Evolutionary conservation across 345 rosid genomes (phyloP).

Genomic region (Eucalyptus curtisii): DNA sequence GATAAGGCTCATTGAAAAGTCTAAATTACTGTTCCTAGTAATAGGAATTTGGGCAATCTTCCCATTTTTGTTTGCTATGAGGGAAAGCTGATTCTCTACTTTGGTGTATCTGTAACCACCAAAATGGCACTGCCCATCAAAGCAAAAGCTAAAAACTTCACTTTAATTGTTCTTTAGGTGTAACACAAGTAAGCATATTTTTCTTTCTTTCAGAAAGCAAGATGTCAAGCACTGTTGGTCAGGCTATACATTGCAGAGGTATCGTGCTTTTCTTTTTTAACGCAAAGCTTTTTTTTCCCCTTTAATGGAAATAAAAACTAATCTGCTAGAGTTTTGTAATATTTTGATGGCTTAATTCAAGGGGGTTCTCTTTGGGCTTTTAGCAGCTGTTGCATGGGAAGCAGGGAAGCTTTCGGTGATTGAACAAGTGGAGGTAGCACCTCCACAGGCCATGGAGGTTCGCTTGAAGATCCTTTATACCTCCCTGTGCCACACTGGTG

Average conservation of each 20-base stretch:
- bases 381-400: conserved; percentile 48
- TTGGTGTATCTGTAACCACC: neutral
- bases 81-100: neutral
- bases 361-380: neutral
- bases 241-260: conserved; percentile 29
- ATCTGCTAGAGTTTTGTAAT: neutral
- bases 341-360: neutral
- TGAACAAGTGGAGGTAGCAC: conserved; percentile 39
- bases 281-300: neutral
- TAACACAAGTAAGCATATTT: neutral
- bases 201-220: neutral
- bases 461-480: conserved; percentile 27
- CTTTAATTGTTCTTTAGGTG: neutral
- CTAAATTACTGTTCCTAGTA: neutral
- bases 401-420: conserved; percentile 43
- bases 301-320: neutral
- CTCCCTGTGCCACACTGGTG: conserved; percentile 35
- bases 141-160: neutral
- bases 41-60: neutral
- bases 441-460: conserved; percentile 34
- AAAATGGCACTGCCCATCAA: neutral
- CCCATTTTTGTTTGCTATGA: neutral
- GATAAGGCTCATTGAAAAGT: neutral
- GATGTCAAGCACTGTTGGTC: conserved; percentile 12
- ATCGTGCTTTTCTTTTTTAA: neutral